A percentile compares a stretch with the other conserved stretches of the same genome.
Evolutionary conservation across 179 eudicot genomes (phyloP).

Genomic region (Amaranthus tricolor): DNA sequence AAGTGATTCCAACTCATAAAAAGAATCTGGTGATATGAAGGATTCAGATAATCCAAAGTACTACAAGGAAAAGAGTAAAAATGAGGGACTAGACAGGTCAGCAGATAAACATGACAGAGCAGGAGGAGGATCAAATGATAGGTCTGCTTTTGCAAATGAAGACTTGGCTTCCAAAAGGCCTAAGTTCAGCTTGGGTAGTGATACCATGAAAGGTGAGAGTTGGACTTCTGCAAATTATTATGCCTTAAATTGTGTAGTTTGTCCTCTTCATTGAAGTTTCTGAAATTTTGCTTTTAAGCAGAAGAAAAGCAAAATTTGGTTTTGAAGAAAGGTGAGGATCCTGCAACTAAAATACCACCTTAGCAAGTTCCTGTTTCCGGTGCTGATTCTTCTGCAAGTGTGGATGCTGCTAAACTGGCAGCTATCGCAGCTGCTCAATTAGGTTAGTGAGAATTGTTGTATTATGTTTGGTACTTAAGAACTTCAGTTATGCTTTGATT

Average conservation of each 20-base stretch:
- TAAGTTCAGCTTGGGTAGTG: conserved; percentile 37
- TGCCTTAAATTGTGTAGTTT: conserved; percentile 7
- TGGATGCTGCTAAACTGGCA: conserved; percentile 91
- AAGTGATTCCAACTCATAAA: conserved; percentile 36
- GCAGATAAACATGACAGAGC: conserved; percentile 35
- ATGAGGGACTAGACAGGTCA: conserved; percentile 37
- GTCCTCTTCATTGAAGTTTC: conserved; percentile 14
- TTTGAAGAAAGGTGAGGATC: conserved; percentile 42
- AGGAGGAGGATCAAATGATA: conserved; percentile 36
- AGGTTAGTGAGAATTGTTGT: conserved; percentile 41
- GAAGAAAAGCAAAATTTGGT: conserved; percentile 43
- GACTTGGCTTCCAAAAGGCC: conserved; percentile 54
- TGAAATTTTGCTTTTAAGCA: conserved; percentile 22
- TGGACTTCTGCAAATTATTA: neutral
- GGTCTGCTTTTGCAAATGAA: conserved; percentile 28
- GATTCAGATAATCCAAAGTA: conserved; percentile 34
- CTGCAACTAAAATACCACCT: conserved; percentile 34
- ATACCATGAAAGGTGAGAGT: conserved; percentile 41
- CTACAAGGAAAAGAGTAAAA: conserved; percentile 37
- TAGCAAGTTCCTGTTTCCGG: conserved; percentile 45
- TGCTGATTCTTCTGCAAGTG: conserved; percentile 39
- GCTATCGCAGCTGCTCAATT: conserved; percentile 96
- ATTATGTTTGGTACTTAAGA: neutral
- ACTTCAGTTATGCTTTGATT: neutral
- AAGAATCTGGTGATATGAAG: conserved; percentile 43